These are phyloP conservation scores for Xylariaceae sp. DNA, from an alignment of 2,329 filamentous ascomycete genomes.

Conservation along the genomic window DNA sequence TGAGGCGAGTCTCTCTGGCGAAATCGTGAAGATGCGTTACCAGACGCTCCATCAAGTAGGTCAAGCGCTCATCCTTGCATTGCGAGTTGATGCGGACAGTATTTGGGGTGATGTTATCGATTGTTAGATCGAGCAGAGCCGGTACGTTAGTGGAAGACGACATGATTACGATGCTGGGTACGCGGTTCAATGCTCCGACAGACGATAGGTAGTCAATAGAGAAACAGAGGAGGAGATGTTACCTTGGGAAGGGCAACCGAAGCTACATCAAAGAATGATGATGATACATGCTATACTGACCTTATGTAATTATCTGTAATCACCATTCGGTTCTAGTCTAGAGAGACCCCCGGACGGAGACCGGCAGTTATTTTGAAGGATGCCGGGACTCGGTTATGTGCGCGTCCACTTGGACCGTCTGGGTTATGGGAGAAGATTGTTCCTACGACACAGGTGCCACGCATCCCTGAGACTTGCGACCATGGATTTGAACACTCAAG, in stretches of 20 bases:
- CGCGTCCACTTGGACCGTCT: not conserved
- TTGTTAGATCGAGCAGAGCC: slow-evolving; percentile 65
- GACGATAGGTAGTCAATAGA: not conserved
- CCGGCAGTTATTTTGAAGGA: slow-evolving; percentile 17
- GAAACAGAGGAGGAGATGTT: not conserved
- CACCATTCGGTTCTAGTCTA: not conserved
- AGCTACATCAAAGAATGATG: not conserved
- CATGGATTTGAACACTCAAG: too few relatives aligned
- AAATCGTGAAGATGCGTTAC: slow-evolving; percentile 80
- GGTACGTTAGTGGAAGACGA: slow-evolving; percentile 30
- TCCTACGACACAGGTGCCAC: slow-evolving; percentile 2
- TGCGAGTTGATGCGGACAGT: slow-evolving; percentile 71
- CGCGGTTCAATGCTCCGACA: not conserved
- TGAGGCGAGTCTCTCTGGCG: slow-evolving; percentile 71
- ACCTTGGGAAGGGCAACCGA: not conserved
- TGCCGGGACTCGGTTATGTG: not conserved
- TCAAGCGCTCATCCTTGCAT: slow-evolving; percentile 59
- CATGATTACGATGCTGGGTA: slow-evolving; percentile 13
- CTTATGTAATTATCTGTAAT: slow-evolving; percentile 27
- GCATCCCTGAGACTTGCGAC: too few relatives aligned
- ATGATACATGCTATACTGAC: slow-evolving; percentile 1
- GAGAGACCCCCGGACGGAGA: slow-evolving; percentile 4
- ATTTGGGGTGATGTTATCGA: slow-evolving; percentile 77
- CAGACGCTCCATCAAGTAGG: slow-evolving; percentile 68
- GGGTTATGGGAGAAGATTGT: slow-evolving; percentile 16